Evolutionary conservation across 257 asterid genomes (phyloP), one percentile per base, ranked within the genome.

Genomic region (Nicotiana tabacum): DNA sequence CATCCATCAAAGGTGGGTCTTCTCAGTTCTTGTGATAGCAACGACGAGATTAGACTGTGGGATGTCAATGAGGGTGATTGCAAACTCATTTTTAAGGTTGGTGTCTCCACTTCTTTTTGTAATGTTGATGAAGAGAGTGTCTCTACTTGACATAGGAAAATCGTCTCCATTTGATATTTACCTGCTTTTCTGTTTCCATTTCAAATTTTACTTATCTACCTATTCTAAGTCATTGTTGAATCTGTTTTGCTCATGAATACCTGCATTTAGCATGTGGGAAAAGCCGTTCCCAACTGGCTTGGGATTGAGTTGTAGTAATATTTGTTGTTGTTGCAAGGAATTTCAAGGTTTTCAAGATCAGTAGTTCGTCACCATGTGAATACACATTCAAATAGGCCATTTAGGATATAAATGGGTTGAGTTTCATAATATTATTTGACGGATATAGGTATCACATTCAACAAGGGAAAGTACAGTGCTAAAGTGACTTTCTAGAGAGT

Each of bases 31-130:
- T 89, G 89, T 56, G 93, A 89, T 58, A 65, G 82, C 30, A 83
- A 80, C 27, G 83, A 88, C 7, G 89, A 85, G 82, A 83, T 91
- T 69, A 83, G 84, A 79, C 24, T 87, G 76, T 90, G 95, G 95
- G 77, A 88, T 67, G 58, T 78, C 77, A 66, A 58, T 15, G 35
- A 76, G 62, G 39, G 87, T 60, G 58, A 82, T 68, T 84, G 90
- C 87, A 11, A 16, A 13, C 84, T 56, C 55, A 30, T 76, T 84
- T 83, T 86, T 32, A 85, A 83, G 91, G 91, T 89, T 72, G 83
- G 90, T 68, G 48, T 70, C 48, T 66, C 30, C 24, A 74, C 11
- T 48, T 74, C 61, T 21, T 13, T 24, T 77, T 1, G 11, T 17
- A 51, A 10, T 32, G 30, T 24, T 35, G 16, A 61, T 76, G 27